Evolutionary conservation across 306 rosid genomes (phyloP).

Genomic region (Adenanthera pavonina): DNA sequence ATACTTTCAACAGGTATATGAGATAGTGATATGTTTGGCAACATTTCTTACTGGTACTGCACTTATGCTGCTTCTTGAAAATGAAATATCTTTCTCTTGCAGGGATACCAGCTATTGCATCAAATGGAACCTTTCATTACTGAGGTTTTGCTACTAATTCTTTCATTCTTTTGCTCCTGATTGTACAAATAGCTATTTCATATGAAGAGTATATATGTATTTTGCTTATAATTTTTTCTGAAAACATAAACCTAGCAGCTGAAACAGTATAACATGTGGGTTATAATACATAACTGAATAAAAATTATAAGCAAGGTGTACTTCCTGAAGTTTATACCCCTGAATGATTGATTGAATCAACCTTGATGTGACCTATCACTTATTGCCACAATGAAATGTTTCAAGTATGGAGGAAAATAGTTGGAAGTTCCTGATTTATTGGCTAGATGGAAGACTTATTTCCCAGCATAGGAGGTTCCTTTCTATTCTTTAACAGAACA

Average conservation of each 20-base stretch:
- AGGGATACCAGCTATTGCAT: conserved; percentile 60
- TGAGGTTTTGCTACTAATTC: conserved; percentile 50
- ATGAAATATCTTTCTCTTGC: conserved; percentile 30
- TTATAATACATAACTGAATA: conserved; percentile 7
- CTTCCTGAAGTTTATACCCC: conserved; percentile 19
- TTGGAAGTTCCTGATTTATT: conserved; percentile 29
- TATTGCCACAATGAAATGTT: conserved; percentile 16
- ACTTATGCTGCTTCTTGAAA: conserved; percentile 30
- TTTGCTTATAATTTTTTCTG: conserved; percentile 19
- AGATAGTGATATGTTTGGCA: conserved; percentile 30
- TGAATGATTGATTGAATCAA: conserved; percentile 23
- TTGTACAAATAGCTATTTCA: conserved; percentile 21
- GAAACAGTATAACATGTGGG: conserved; percentile 22
- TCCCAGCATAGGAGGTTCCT: conserved; percentile 25
- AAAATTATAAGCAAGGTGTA: conserved; percentile 14
- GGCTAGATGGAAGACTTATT: conserved; percentile 14
- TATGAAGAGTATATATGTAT: conserved; percentile 18
- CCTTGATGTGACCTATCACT: conserved; percentile 7
- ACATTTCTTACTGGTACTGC: conserved; percentile 29
- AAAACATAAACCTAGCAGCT: conserved; percentile 33
- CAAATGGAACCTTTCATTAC: conserved; percentile 62
- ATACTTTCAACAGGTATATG: conserved; percentile 78
- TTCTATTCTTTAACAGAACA: neutral
- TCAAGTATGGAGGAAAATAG: conserved; percentile 11
- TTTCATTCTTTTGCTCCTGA: conserved; percentile 30